These are phyloP conservation scores for Hibiscus tridactylites DNA, from an alignment of 345 rosid species.

Conservation along the genomic window DNA sequence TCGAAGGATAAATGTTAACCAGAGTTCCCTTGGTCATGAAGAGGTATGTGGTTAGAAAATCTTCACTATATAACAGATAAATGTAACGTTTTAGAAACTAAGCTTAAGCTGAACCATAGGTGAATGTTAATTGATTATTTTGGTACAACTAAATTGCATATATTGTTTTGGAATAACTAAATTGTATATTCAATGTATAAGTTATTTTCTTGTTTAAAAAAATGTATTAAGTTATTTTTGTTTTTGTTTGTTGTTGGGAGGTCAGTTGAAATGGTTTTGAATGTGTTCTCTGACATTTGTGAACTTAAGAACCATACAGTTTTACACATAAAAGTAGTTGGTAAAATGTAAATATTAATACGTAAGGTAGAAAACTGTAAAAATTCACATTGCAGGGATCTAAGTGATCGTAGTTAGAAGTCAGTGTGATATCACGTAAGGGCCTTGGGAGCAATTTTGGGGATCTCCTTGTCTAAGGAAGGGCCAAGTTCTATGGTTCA, in stretches of 20 bases:
- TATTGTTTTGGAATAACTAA: neutral
- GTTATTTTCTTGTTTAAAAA: neutral
- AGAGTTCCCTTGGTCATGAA: conserved; percentile 40
- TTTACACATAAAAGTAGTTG: neutral
- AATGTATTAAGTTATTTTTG: neutral
- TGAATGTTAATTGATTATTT: neutral
- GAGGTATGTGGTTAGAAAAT: conserved; percentile 32
- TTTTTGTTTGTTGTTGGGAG: neutral
- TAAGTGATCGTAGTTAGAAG: neutral
- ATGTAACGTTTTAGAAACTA: neutral
- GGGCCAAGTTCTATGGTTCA: neutral
- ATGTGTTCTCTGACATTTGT: neutral
- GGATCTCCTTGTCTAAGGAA: neutral
- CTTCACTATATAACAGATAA: neutral
- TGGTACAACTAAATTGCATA: neutral
- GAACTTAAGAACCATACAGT: neutral
- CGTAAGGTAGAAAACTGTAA: neutral
- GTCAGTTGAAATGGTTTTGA: neutral
- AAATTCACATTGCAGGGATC: neutral
- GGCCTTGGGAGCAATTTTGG: neutral
- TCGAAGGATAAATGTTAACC: conserved; percentile 52
- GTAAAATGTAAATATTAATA: neutral
- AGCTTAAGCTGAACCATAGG: neutral
- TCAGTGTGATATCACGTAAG: neutral
- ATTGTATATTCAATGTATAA: neutral